Evolutionary conservation across 1,284 basidiomycete genomes (phyloP).

Genomic region (Leccinum subatratum): DNA sequence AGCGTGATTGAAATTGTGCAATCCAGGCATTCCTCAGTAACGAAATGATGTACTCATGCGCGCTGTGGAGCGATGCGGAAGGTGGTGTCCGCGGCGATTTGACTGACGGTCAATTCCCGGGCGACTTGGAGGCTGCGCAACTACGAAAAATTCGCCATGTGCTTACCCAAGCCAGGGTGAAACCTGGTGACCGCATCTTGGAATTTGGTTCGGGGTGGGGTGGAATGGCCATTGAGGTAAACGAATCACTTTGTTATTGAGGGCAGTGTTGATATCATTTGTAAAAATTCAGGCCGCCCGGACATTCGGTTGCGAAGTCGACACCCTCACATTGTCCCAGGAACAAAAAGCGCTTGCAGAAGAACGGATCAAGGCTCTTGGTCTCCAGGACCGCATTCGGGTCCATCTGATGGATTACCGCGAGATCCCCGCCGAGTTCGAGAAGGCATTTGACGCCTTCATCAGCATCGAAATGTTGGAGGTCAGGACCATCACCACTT

Average conservation of each 20-base stretch:
- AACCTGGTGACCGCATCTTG: slow-evolving; percentile 73
- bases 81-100: slow-evolving; percentile 68
- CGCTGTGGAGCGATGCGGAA: slow-evolving; percentile 71
- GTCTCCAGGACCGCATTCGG: slow-evolving; percentile 64
- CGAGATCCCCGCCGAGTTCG: slow-evolving; percentile 71
- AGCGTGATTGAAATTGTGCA: slow-evolving; percentile 22
- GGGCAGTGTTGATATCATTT: slow-evolving; percentile 9
- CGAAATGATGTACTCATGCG: slow-evolving; percentile 94
- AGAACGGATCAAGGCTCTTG: slow-evolving; percentile 70
- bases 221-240: slow-evolving; percentile 80
- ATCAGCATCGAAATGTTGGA: slow-evolving; percentile 91
- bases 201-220: slow-evolving; percentile 96
- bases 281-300: slow-evolving; percentile 50
- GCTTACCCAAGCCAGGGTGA: slow-evolving; percentile 70
- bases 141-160: slow-evolving; percentile 76
- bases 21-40: slow-evolving; percentile 71
- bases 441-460: slow-evolving; percentile 81
- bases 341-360: slow-evolving; percentile 87
- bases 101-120: slow-evolving; percentile 43
- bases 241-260: neutral
- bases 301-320: slow-evolving; percentile 74
- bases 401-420: slow-evolving; percentile 88
- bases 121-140: slow-evolving; percentile 79
- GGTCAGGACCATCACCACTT: slow-evolving; percentile 36
- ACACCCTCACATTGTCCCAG: slow-evolving; percentile 80